Evolutionary conservation across 352 stramenopile species (phyloP).

Genomic region (Pythium sp.): DNA sequence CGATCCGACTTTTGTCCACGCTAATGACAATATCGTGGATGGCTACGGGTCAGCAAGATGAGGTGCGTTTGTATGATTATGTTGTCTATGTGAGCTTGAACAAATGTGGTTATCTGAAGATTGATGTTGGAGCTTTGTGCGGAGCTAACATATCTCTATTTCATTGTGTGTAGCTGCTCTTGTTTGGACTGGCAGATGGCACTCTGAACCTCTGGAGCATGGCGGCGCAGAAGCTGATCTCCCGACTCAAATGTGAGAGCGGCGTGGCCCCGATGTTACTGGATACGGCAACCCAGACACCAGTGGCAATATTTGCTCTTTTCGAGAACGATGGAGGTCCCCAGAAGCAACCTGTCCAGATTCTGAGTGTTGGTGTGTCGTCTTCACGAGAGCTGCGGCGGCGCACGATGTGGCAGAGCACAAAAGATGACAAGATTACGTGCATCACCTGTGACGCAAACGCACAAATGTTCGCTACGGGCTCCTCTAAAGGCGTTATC

Average conservation of each 20-base stretch:
- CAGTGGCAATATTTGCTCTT: neutral
- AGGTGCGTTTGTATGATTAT: slow-evolving; percentile 9
- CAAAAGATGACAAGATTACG: slow-evolving; percentile 3
- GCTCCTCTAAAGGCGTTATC: slow-evolving; percentile 1
- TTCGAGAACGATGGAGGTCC: too few species aligned
- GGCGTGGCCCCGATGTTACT: slow-evolving; percentile 1
- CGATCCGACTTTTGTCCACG: slow-evolving; percentile 9
- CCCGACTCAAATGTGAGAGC: neutral
- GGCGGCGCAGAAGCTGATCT: neutral
- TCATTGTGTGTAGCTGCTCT: slow-evolving; percentile 5
- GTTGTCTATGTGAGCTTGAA: neutral
- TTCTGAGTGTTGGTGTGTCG: neutral
- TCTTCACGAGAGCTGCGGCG: neutral
- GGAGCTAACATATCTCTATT: neutral
- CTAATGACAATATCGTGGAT: slow-evolving; percentile 12
- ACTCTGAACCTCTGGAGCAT: slow-evolving; percentile 18
- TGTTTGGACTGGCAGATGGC: slow-evolving; percentile 15
- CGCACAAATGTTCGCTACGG: slow-evolving; percentile 10
- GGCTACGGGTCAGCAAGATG: neutral
- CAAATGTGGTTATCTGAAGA: too few species aligned
- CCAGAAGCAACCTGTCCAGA: neutral
- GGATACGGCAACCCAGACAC: neutral
- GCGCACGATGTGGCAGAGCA: slow-evolving; percentile 4
- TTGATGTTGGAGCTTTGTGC: neutral
- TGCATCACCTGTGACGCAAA: slow-evolving; percentile 7